phyloP scores from a whole-genome alignment of 768 basidiomycete species.

The Suillus fuscotomentosus region DNA sequence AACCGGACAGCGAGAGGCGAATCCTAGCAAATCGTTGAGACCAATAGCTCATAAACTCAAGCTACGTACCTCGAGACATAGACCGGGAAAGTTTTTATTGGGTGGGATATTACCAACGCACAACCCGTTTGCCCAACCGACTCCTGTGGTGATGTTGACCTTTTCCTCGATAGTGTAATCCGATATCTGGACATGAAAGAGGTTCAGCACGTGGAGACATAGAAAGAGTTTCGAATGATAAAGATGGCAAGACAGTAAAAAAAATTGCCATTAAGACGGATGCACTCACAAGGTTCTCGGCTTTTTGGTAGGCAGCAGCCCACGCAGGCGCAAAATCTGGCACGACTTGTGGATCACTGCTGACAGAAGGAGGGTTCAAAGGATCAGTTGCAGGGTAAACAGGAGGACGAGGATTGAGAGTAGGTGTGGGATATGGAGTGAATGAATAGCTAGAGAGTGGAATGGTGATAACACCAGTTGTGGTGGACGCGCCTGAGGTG shows the following conservation, averaged over 20 bases:
- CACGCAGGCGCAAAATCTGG: constrained; percentile 46
- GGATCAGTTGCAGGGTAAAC: constrained; percentile 55
- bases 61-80: constrained; percentile 56
- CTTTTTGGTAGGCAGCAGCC: constrained; percentile 53
- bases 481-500: constrained; percentile 11
- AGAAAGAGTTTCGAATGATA: neutral
- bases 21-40: constrained; percentile 17
- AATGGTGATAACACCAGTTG: constrained; percentile 26
- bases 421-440: constrained; percentile 56
- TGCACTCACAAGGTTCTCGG: constrained; percentile 43
- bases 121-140: constrained; percentile 37
- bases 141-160: constrained; percentile 24
- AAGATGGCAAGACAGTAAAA: neutral
- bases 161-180: constrained; percentile 31
- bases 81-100: constrained; percentile 45
- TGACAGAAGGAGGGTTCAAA: constrained; percentile 48
- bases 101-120: constrained; percentile 67
- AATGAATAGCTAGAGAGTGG: constrained; percentile 42
- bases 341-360: constrained; percentile 30
- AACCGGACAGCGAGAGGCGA: constrained; percentile 39
- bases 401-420: constrained; percentile 45
- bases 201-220: neutral
- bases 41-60: neutral
- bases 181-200: constrained; percentile 29
- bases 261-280: neutral